Evolutionary conservation across 768 basidiomycete species (phyloP).

Genomic region (Tremella mesenterica): DNA sequence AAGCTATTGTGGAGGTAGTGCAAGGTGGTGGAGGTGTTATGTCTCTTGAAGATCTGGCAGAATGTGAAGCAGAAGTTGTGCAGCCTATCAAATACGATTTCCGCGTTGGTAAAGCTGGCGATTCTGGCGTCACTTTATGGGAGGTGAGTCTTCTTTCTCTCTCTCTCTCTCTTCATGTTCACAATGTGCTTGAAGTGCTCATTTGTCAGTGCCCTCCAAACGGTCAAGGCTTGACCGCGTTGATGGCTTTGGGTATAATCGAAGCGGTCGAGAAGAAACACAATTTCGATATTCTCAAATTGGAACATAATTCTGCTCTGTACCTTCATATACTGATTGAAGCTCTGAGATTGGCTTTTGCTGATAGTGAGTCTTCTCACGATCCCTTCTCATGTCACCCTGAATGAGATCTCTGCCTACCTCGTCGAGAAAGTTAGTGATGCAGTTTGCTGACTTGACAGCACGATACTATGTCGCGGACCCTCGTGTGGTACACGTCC

Average conservation of each 20-base stretch:
- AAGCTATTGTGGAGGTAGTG: slow-evolving; percentile 50
- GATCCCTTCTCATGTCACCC: neutral
- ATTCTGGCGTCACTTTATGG: slow-evolving; percentile 73
- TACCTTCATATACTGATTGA: slow-evolving; percentile 85
- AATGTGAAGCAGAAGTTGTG: slow-evolving; percentile 67
- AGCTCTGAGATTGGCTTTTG: slow-evolving; percentile 61
- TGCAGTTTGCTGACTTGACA: neutral
- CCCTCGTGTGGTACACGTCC: slow-evolving; percentile 66
- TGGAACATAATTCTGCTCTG: slow-evolving; percentile 82
- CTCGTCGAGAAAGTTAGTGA: neutral
- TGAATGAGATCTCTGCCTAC: neutral
- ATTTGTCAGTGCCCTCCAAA: slow-evolving; percentile 76
- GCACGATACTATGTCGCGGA: slow-evolving; percentile 83
- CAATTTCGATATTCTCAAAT: slow-evolving; percentile 60
- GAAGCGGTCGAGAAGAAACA: slow-evolving; percentile 73
- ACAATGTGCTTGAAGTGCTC: neutral
- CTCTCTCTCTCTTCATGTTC: too few relatives aligned
- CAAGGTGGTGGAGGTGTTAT: slow-evolving; percentile 82
- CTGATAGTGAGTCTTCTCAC: slow-evolving; percentile 51
- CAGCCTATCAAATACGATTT: slow-evolving; percentile 86
- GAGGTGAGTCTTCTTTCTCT: slow-evolving; percentile 54
- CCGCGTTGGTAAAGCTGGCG: slow-evolving; percentile 47
- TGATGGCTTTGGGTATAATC: slow-evolving; percentile 84
- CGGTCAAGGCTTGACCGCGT: slow-evolving; percentile 92
- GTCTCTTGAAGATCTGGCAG: slow-evolving; percentile 86